Base-by-base conservation (phyloP, 371 early-diverging fungal genomes). In the Chytridiales sp. region DNA sequence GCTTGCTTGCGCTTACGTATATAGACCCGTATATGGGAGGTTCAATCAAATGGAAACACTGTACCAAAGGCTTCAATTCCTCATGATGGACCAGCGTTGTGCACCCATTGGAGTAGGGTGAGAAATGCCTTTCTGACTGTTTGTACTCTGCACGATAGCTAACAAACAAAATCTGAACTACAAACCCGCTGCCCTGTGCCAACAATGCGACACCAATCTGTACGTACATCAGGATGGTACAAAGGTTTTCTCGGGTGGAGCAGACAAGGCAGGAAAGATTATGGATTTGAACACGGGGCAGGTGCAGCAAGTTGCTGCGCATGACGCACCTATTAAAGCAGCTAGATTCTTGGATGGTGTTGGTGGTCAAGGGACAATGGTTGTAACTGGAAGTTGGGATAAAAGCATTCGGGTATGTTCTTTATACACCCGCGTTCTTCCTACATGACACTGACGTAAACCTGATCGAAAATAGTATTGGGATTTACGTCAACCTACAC, bases 371-470 rank as follows among this genome's bases (percentile, higher is more conserved):
- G 38, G 56, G 38, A 78, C 80, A 32, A 82, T 90, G 46, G 53
- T 94, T 2, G 92, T 91, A 4, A 95, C 95, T 1, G 98, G 91
- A 15, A 84, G 91, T 56, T 99, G 99, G 97, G 99, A 98, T 75
- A 95, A 95, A 69, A 93, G 89, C n/a, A 59, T 94, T 61, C 89
- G 85, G 71, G 83, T 83, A 59, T 13, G 61, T 44, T 17, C 27
- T 22, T 46, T 13, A 17, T 35, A 15, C 32, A 11, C 9, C 30
- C 17, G 57, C 26, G 1, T 1, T 27, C 13, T 50, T 8, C 32
- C 5, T 44, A 36, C 19, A 21, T 55, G 11, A 15, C 26, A 46
- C 32, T 54, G 15, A n/a, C 21, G 27, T 4, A 22, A 22, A 15
- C 21, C 31, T 61, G n/a, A 9, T 22, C 6, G n/a, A 35, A 61